These are phyloP conservation scores for Erysimum cheiranthoides DNA, from an alignment of 345 rosid species.

Conservation along the genomic window DNA sequence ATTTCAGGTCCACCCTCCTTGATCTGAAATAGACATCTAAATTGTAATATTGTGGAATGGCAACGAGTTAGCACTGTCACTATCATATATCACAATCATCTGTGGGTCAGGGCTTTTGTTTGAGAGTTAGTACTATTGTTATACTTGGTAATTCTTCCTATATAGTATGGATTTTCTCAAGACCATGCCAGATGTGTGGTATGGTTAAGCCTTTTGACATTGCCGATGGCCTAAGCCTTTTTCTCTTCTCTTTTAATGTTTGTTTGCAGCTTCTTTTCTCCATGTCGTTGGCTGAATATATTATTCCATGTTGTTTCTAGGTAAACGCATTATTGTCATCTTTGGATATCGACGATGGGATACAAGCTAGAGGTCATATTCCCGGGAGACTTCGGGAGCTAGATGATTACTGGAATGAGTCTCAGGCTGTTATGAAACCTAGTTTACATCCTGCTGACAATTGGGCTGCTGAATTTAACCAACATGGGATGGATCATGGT, in stretches of 20 bases:
- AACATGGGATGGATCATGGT: conserved; percentile 56
- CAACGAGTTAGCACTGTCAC: conserved; percentile 22
- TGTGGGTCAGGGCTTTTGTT: conserved; percentile 23
- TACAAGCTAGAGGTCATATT: conserved; percentile 66
- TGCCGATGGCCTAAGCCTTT: neutral
- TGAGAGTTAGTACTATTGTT: conserved; percentile 15
- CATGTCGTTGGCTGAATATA: conserved; percentile 5
- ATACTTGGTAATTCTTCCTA: conserved; percentile 18
- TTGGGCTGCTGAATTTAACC: conserved; percentile 84
- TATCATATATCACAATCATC: conserved; percentile 12
- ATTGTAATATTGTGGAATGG: conserved; percentile 11
- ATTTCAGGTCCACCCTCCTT: conserved; percentile 7
- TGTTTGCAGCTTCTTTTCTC: conserved; percentile 15
- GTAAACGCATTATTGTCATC: conserved; percentile 90
- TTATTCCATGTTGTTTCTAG: conserved; percentile 50
- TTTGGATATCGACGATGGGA: conserved; percentile 83
- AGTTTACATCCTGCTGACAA: conserved; percentile 69
- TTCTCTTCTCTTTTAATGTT: neutral
- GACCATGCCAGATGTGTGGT: neutral
- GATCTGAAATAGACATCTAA: conserved; percentile 6
- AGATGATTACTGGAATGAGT: conserved; percentile 98
- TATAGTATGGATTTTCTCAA: conserved; percentile 5
- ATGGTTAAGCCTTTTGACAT: conserved; percentile 23
- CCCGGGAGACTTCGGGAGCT: conserved; percentile 85
- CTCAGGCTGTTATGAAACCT: conserved; percentile 72